Evolutionary conservation across 805 yeast genomes (phyloP).

Genomic region (Ogataea kodamae): DNA sequence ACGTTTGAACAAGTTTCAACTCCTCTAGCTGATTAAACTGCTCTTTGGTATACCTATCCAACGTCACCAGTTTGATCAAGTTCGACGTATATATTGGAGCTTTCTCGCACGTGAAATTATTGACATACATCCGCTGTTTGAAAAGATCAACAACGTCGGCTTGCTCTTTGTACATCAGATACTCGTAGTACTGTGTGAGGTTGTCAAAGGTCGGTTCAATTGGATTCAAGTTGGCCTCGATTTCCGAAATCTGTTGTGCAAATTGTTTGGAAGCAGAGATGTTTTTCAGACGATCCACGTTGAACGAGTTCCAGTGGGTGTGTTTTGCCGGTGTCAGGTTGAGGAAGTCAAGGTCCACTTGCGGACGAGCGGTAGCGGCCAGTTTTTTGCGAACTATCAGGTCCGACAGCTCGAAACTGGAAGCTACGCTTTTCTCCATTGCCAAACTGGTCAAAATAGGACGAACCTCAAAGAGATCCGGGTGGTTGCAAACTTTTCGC

Average conservation of each 20-base stretch:
- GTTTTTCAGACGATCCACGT: constrained; percentile 39
- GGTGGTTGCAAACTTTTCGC: constrained; percentile 94
- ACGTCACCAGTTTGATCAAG: constrained; percentile 41
- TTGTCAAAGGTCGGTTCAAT: constrained; percentile 34
- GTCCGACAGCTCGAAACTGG: constrained; percentile 44
- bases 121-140: constrained; percentile 58
- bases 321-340: constrained; percentile 55
- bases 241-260: constrained; percentile 39
- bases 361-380: constrained; percentile 1
- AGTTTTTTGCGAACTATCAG: constrained; percentile 36
- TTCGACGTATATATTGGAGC: constrained; percentile 69
- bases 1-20: constrained; percentile 39
- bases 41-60: constrained; percentile 29
- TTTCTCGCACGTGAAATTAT: constrained; percentile 59
- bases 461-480: constrained; percentile 92
- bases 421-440: constrained; percentile 58
- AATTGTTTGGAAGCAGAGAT: constrained; percentile 49
- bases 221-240: constrained; percentile 38
- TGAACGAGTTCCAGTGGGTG: constrained; percentile 45
- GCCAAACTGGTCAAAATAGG: constrained; percentile 91
- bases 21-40: constrained; percentile 28
- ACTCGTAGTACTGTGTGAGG: constrained; percentile 57
- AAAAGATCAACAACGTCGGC: constrained; percentile 48
- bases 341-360: constrained; percentile 51
- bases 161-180: constrained; percentile 50